Percentiles rank a stretch among this genome's conserved stretches.
Evolutionary conservation across 306 rosid species (phyloP).

Genomic region (Cucurbita pepo): DNA sequence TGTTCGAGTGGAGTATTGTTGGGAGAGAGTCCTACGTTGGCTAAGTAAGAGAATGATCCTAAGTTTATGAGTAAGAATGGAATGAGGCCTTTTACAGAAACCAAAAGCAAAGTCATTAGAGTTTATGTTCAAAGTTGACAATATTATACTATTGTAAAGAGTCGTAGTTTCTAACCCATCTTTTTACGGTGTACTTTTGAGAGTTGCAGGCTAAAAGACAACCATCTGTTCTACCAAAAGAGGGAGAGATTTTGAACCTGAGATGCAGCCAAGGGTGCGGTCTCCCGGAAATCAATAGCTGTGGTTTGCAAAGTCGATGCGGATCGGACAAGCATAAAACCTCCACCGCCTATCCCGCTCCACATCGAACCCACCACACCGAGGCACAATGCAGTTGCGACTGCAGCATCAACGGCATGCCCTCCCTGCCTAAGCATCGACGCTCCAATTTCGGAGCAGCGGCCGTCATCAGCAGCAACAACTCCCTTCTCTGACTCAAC

Average conservation of each 20-base stretch:
- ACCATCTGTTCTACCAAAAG: constrained; percentile 11
- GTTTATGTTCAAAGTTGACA: too few species aligned
- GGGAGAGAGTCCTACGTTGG: too few species aligned
- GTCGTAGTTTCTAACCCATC: neutral
- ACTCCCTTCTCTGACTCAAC: constrained; percentile 65
- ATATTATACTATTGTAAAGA: too few species aligned
- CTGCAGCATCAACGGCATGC: constrained; percentile 95
- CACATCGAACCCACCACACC: constrained; percentile 65
- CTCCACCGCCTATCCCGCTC: constrained; percentile 92
- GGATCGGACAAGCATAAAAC: constrained; percentile 58
- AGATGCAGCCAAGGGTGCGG: constrained; percentile 86
- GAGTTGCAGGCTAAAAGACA: neutral
- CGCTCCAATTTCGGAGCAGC: constrained; percentile 71
- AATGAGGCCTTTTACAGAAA: too few species aligned
- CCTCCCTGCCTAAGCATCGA: constrained; percentile 60
- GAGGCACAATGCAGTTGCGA: constrained; percentile 66
- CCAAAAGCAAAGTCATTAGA: too few species aligned
- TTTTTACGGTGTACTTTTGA: neutral
- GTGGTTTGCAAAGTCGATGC: constrained; percentile 35
- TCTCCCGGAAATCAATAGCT: constrained; percentile 82
- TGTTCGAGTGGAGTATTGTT: too few species aligned
- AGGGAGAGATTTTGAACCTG: constrained; percentile 32
- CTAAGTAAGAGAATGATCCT: too few species aligned
- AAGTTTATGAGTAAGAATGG: too few species aligned
- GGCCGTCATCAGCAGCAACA: constrained; percentile 77